Percentiles rank a stretch among this genome's conserved stretches.
These are phyloP conservation scores for Cinnamomum chago DNA, from an alignment of 164 flowering plant species.

Conservation along the genomic window DNA sequence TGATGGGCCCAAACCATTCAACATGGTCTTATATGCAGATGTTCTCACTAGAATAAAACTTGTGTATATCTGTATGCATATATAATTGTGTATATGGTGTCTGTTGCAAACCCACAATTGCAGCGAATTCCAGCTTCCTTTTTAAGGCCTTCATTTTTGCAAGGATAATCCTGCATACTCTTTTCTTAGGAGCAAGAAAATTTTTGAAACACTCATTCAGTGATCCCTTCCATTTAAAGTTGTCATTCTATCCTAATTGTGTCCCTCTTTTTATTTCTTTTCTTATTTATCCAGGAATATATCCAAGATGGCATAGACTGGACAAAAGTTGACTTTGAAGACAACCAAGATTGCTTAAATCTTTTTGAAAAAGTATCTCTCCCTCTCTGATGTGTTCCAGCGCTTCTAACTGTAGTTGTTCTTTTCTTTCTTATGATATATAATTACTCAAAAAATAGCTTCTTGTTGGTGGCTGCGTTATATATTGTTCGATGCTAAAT, in stretches of 20 bases:
- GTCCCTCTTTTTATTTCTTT: background rate
- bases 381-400: background rate
- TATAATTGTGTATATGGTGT: background rate
- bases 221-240: background rate
- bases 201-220: too few relatives aligned
- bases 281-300: conserved; percentile 57
- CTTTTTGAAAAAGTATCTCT: conserved; percentile 88
- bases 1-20: too few relatives aligned
- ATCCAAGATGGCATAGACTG: conserved; percentile 98
- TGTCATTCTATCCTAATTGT: background rate
- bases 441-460: background rate
- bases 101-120: background rate
- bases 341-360: conserved; percentile 91
- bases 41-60: too few relatives aligned
- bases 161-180: background rate
- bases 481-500: conserved; percentile 1
- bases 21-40: too few relatives aligned
- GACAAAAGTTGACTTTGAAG: conserved; percentile 96
- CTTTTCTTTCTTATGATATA: background rate
- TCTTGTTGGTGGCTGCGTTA: background rate
- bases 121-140: background rate
- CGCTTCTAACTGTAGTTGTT: background rate
- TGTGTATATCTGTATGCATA: too few relatives aligned
- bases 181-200: background rate
- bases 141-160: background rate